These are phyloP conservation scores for Neurospora sp. DNA, from an alignment of 495 filamentous ascomycete genomes.

Conservation along the genomic window DNA sequence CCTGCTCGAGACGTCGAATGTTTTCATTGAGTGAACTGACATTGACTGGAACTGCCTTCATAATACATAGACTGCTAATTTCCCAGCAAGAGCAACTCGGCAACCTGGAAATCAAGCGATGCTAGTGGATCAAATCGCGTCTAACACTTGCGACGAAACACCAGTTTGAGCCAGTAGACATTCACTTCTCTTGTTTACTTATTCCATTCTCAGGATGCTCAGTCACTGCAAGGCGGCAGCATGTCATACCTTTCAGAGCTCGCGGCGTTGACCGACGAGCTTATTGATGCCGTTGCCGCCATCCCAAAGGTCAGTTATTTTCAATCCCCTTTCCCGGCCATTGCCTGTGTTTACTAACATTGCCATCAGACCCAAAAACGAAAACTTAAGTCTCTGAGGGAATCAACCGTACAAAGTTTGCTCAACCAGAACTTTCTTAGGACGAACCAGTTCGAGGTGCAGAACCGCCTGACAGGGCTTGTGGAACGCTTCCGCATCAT, in stretches of 20 bases:
- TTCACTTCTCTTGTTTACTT: background rate
- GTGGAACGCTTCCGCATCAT: constrained; percentile 81
- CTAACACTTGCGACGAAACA: background rate
- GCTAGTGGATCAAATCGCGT: background rate
- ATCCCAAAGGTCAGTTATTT: constrained; percentile 14
- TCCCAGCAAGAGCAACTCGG: background rate
- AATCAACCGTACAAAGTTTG: constrained; percentile 45
- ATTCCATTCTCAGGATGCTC: constrained; percentile 6
- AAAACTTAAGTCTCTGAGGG: constrained; percentile 37
- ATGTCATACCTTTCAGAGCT: constrained; percentile 43
- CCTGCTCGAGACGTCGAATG: background rate
- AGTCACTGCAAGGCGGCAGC: background rate
- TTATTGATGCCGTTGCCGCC: constrained; percentile 35
- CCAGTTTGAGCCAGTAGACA: background rate
- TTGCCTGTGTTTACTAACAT: background rate
- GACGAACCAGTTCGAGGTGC: constrained; percentile 82
- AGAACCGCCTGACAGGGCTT: constrained; percentile 61
- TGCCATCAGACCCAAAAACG: constrained; percentile 26
- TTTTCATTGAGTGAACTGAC: background rate
- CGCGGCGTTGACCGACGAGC: constrained; percentile 42
- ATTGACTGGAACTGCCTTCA: background rate
- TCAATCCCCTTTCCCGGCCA: background rate
- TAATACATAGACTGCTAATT: background rate
- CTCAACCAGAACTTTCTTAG: constrained; percentile 53
- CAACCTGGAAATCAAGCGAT: background rate